Evolutionary conservation across 768 basidiomycete species (phyloP).

Genomic region (Xerocomellus amylosporus): DNA sequence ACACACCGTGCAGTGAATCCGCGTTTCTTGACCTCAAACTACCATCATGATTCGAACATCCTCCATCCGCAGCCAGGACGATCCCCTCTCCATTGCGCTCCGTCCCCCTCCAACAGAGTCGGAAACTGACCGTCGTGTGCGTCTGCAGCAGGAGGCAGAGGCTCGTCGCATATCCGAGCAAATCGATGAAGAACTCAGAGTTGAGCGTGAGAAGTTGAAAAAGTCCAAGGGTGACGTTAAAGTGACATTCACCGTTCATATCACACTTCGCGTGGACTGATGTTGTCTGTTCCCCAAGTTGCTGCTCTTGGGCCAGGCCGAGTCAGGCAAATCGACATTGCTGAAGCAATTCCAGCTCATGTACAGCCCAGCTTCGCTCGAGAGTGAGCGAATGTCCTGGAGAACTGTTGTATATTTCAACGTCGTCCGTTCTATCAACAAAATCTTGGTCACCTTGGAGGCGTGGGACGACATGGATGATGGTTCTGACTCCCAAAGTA

Average conservation of each 20-base stretch:
- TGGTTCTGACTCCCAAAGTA: conserved; percentile 41
- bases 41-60: conserved; percentile 60
- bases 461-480: conserved; percentile 60
- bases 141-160: conserved; percentile 66
- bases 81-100: conserved; percentile 68
- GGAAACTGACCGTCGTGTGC: conserved; percentile 55
- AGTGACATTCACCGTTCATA: conserved; percentile 35
- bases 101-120: conserved; percentile 66
- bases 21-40: conserved; percentile 33
- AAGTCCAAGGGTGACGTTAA: conserved; percentile 73
- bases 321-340: conserved; percentile 74
- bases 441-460: conserved; percentile 63
- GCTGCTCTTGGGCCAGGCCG: conserved; percentile 74
- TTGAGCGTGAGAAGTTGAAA: conserved; percentile 63
- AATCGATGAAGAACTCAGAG: conserved; percentile 77
- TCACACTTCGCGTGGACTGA: conserved; percentile 12
- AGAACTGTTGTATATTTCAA: conserved; percentile 74
- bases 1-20: neutral
- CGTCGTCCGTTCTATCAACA: conserved; percentile 66
- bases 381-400: conserved; percentile 70
- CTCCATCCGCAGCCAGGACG: conserved; percentile 71
- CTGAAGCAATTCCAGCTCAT: conserved; percentile 81
- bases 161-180: conserved; percentile 74
- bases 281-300: conserved; percentile 41
- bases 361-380: conserved; percentile 70